A percentile compares a stretch with the other conserved stretches of the same genome.
Conservation (phyloP, 1,284 basidiomycete genomes). For the Fistulina hepatica region DNA sequence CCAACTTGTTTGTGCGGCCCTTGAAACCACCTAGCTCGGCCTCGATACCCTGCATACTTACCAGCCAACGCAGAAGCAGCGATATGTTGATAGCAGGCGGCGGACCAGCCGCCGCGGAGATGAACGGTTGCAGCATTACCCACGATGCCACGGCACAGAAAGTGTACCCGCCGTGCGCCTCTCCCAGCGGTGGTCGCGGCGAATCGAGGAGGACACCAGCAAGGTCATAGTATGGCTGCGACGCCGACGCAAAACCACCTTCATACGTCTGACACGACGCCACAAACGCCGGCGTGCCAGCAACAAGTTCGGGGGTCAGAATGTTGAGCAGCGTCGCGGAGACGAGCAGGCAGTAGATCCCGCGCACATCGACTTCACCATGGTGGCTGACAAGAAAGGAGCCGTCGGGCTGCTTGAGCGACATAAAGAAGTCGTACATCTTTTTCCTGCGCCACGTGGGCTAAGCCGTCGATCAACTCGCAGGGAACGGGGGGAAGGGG, state of each 20-base stretch:
- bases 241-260: slow-evolving; percentile 86
- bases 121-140: slow-evolving; percentile 61
- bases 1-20: slow-evolving; percentile 94
- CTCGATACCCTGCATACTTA: slow-evolving; percentile 75
- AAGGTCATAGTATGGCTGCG: slow-evolving; percentile 51
- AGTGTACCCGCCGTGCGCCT: slow-evolving; percentile 97
- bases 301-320: slow-evolving; percentile 79
- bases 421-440: slow-evolving; percentile 86
- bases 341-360: slow-evolving; percentile 38
- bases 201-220: slow-evolving; percentile 24
- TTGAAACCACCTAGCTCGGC: slow-evolving; percentile 88
- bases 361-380: slow-evolving; percentile 88
- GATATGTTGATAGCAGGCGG: slow-evolving; percentile 44
- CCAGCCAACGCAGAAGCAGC: slow-evolving; percentile 72
- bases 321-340: slow-evolving; percentile 45
- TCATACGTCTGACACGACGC: slow-evolving; percentile 94
- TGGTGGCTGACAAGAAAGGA: slow-evolving; percentile 85
- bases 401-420: slow-evolving; percentile 88
- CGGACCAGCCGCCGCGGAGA: slow-evolving; percentile 14
- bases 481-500: not conserved
- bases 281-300: slow-evolving; percentile 52
- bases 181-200: slow-evolving; percentile 65
- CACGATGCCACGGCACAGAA: slow-evolving; percentile 86
- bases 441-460: slow-evolving; percentile 41
- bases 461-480: not conserved